Conservation (phyloP, 192 early-diverging fungal genomes). For the Rhizoclosmatium globosum region DNA sequence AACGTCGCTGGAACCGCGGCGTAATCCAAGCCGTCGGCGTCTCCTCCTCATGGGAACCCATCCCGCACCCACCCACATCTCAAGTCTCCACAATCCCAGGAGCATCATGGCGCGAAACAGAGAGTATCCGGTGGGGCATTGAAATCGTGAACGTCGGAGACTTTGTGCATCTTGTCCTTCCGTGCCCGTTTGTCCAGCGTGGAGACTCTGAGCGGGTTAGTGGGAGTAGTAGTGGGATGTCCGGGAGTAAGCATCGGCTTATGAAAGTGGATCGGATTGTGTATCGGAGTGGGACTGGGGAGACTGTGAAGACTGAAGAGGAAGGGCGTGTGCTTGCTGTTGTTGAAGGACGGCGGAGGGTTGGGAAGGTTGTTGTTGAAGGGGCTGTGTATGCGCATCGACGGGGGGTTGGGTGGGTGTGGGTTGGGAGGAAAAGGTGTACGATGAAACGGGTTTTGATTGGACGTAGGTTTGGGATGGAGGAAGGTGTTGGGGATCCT, state of each 20-base stretch:
- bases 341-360: background rate
- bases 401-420: conserved; percentile 18
- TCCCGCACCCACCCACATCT: background rate
- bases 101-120: conserved; percentile 10
- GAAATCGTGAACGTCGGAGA: conserved; percentile 23
- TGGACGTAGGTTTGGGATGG: conserved; percentile 29
- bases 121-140: conserved; percentile 22
- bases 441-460: conserved; percentile 35
- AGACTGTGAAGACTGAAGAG: background rate
- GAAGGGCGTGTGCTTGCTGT: background rate
- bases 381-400: conserved; percentile 39
- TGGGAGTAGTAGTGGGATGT: background rate
- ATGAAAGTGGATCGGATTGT: conserved; percentile 25
- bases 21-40: conserved; percentile 32
- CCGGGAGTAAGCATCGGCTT: conserved; percentile 24
- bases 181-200: conserved; percentile 15
- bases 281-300: conserved; percentile 13
- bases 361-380: conserved; percentile 32
- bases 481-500: background rate
- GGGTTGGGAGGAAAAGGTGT: conserved; percentile 25
- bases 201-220: background rate
- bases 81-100: background rate
- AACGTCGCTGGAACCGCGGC: conserved; percentile 37
- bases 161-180: conserved; percentile 28
- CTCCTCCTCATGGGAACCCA: conserved; percentile 26